Evolutionary conservation across 805 yeast genomes (phyloP).

Genomic region (Lipomyces kockii): DNA sequence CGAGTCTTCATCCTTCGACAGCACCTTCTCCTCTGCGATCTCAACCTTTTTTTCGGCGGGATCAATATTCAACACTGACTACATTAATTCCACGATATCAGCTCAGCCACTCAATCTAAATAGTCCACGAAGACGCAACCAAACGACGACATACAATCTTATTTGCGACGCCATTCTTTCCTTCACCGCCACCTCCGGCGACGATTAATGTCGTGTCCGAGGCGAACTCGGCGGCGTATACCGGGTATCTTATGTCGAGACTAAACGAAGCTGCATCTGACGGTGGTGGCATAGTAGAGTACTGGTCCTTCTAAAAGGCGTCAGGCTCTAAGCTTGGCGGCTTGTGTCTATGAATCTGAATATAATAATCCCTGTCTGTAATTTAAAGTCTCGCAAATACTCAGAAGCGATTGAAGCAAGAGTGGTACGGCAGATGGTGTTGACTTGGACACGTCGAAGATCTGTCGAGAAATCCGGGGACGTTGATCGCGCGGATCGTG

Average conservation of each 20-base stretch:
- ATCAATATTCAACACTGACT: slow-evolving; percentile 63
- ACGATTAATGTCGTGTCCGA: slow-evolving; percentile 64
- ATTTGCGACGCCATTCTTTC: slow-evolving; percentile 85
- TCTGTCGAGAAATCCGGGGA: too few relatives aligned
- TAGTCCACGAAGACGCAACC: not conserved
- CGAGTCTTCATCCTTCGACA: slow-evolving; percentile 66
- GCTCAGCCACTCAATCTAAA: not conserved
- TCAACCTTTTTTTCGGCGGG: slow-evolving; percentile 49
- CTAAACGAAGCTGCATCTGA: slow-evolving; percentile 10
- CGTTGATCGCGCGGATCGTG: too few relatives aligned
- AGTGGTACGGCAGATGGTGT: too few relatives aligned
- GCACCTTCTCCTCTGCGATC: slow-evolving; percentile 12
- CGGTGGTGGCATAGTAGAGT: not conserved
- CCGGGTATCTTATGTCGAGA: slow-evolving; percentile 54
- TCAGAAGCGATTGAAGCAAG: too few relatives aligned
- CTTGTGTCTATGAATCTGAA: too few relatives aligned
- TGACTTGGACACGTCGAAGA: too few relatives aligned
- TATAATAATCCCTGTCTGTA: too few relatives aligned
- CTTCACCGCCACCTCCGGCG: slow-evolving; percentile 97
- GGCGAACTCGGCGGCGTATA: slow-evolving; percentile 76
- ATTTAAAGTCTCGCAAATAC: too few relatives aligned
- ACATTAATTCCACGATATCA: not conserved
- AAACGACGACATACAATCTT: slow-evolving; percentile 52
- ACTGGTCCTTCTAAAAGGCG: too few relatives aligned
- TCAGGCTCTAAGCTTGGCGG: too few relatives aligned